These are phyloP conservation scores for Kuraishia molischiana DNA, from an alignment of 805 yeast species.

Conservation along the genomic window DNA sequence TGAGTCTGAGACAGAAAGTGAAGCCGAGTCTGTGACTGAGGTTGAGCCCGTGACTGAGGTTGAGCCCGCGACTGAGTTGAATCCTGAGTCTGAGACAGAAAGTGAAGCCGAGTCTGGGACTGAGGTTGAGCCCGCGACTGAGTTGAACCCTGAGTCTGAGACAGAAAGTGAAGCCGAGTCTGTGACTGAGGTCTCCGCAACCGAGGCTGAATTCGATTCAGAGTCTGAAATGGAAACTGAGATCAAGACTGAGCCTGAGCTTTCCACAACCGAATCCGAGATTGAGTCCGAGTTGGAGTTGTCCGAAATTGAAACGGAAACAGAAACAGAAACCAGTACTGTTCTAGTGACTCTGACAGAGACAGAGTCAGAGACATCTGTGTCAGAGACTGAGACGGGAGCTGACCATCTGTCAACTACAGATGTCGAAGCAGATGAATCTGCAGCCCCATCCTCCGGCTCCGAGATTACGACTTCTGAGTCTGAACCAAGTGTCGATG, in stretches of 20 bases:
- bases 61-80: neutral
- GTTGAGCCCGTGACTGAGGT: neutral
- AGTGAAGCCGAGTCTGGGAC: constrained; percentile 5
- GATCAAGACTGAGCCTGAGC: too few species aligned
- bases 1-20: constrained; percentile 21
- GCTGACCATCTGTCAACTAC: too few species aligned
- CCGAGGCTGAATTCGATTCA: too few species aligned
- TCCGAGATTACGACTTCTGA: too few species aligned
- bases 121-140: constrained; percentile 9
- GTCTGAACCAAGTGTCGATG: too few species aligned
- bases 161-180: constrained; percentile 7
- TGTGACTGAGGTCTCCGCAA: too few species aligned
- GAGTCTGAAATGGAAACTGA: too few species aligned
- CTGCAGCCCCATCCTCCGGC: too few species aligned
- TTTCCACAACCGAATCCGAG: neutral
- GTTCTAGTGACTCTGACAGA: too few species aligned
- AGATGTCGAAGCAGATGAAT: too few species aligned
- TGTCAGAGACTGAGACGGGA: too few species aligned
- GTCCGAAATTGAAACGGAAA: neutral
- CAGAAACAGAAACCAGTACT: neutral
- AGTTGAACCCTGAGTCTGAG: constrained; percentile 1
- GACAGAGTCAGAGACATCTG: too few species aligned
- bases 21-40: constrained; percentile 12
- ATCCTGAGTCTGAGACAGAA: neutral
- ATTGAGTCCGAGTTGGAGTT: neutral